Percentiles rank a stretch among this genome's conserved stretches.
phyloP scores from a whole-genome alignment of 768 basidiomycete genomes.

The Boletus pseudopeckii region DNA sequence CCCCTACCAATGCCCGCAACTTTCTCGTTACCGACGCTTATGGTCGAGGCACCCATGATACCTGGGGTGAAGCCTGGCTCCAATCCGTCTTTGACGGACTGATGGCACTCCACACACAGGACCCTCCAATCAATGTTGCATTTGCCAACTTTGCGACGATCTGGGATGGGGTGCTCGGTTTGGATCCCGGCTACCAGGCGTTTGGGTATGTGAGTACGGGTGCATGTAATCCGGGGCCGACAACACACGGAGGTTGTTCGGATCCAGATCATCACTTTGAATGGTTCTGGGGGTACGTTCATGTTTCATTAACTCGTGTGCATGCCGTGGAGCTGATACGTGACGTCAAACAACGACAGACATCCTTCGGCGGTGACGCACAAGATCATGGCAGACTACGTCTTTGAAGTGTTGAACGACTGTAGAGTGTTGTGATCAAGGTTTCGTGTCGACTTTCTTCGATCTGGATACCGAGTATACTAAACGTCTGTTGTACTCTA shows the following conservation, averaged over 20 bases:
- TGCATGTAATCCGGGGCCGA: slow-evolving; percentile 35
- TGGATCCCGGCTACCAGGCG: slow-evolving; percentile 41
- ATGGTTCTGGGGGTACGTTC: slow-evolving; percentile 47
- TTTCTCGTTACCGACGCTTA: slow-evolving; percentile 52
- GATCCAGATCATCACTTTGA: slow-evolving; percentile 52
- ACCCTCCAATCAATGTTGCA: slow-evolving; percentile 37
- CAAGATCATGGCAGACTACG: slow-evolving; percentile 53
- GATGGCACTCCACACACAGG: slow-evolving; percentile 29
- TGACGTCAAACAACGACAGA: slow-evolving; percentile 21
- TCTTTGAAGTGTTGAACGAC: slow-evolving; percentile 36
- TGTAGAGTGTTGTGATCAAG: slow-evolving; percentile 24
- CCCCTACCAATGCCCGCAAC: slow-evolving; percentile 48
- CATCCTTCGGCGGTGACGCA: slow-evolving; percentile 50
- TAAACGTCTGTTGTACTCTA: not conserved
- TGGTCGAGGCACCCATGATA: slow-evolving; percentile 41
- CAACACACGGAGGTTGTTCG: slow-evolving; percentile 32
- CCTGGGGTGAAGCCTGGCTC: slow-evolving; percentile 45
- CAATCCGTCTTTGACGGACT: slow-evolving; percentile 45
- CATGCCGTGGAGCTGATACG: not conserved
- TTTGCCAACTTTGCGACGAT: slow-evolving; percentile 48
- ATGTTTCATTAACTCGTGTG: not conserved
- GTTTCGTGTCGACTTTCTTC: not conserved
- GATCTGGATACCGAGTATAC: not conserved
- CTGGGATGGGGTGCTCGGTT: slow-evolving; percentile 47
- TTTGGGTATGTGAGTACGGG: slow-evolving; percentile 47